Base-by-base conservation (phyloP, 1,284 basidiomycete species). In the Fomes fomentarius region DNA sequence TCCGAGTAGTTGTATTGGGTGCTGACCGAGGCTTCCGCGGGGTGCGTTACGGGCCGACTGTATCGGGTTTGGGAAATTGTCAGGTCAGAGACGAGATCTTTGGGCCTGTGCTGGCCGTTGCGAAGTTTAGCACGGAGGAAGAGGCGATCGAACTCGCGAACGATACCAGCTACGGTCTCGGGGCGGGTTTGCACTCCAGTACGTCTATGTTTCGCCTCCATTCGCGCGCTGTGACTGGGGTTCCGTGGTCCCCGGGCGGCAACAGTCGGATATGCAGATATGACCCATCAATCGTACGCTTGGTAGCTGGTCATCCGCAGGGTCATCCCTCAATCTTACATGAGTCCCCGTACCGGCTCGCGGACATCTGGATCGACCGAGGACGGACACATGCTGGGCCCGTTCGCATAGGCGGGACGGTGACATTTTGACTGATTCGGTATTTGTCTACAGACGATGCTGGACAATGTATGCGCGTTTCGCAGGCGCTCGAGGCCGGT, bases 151-250 rank as follows among this genome's bases (percentile, higher is more conserved):
- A 77, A 33, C 74, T 94, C 37, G 94, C 94, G 35, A 96, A 96
- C 68, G 82, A 89, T 65, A 94, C 92, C 1, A 80, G 75, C 40
- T 96, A 96, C 69, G 94, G 95, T 21, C 80, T 97, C 25, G 94
- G 89, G 17, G 94, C 94, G 3, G 94, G 91, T 12, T 74, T 96
- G 26, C 93, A 96, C 72, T 94, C 93, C 28, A 91, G 90, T 91
- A 69, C 59, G 82, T 71, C 89, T 91, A 69, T 58, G 82, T 71
- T 37, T 24, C 39, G 28, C 21, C 26, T 34, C 26, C 24, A 12
- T 28, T 17, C 22, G 17, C 41, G 26, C 21, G n/a, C 26, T 4
- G 2, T 43, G n/a, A 25, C 22, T 22, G 10, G 2, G 11, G 11
- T 24, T 24, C 38, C 19, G 38, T 11, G 38, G 38, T 40, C 15